These are phyloP conservation scores for Carpinus viminea DNA, from an alignment of 306 rosid species.

Conservation along the genomic window DNA sequence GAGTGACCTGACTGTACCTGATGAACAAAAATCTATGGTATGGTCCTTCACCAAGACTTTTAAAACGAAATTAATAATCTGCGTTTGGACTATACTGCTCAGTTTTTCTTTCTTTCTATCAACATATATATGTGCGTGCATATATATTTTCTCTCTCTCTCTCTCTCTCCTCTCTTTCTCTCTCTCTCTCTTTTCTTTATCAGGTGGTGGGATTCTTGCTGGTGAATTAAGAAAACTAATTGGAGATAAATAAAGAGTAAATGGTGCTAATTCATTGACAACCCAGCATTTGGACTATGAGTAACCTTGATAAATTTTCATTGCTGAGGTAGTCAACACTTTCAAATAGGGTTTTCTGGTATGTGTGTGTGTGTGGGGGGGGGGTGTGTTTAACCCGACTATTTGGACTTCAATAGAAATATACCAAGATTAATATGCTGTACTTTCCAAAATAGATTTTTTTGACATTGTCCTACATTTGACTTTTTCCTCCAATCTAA, in stretches of 20 bases:
- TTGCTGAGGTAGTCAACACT: neutral
- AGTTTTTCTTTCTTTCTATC: neutral
- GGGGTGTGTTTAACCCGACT: neutral
- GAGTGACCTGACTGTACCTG: constrained; percentile 25
- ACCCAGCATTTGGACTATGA: neutral
- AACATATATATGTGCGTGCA: too few relatives aligned
- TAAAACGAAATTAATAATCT: neutral
- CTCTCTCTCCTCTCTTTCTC: neutral
- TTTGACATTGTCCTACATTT: neutral
- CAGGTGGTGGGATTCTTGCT: neutral
- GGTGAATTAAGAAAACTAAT: neutral
- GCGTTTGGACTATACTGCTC: neutral
- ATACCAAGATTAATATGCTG: neutral
- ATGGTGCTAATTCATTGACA: neutral
- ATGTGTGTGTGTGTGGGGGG: neutral
- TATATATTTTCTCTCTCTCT: neutral
- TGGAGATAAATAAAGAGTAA: neutral
- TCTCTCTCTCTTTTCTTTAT: neutral
- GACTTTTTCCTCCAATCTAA: neutral
- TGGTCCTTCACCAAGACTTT: neutral
- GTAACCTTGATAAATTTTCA: neutral
- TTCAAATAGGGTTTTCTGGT: too few relatives aligned
- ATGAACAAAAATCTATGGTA: constrained; percentile 51
- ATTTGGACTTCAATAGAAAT: neutral
- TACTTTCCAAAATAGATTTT: neutral